These are phyloP conservation scores for Dendrobium officinale DNA, from an alignment of 106 monocot genomes.

Conservation along the genomic window DNA sequence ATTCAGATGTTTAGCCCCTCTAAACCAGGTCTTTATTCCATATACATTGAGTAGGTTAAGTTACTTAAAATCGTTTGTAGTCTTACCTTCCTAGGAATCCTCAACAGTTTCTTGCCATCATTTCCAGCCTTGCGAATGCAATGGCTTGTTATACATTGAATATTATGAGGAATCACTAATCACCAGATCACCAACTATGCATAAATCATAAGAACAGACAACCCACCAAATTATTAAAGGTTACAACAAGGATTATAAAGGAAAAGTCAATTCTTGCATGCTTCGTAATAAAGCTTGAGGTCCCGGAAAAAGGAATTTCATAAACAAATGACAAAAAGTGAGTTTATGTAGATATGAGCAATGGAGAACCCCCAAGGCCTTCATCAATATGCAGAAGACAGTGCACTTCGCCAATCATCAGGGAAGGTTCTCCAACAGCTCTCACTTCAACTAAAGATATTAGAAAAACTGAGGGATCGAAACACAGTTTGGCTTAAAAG, in stretches of 20 bases:
- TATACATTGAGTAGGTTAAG: not conserved
- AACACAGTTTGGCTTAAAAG: not conserved
- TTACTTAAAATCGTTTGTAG: not conserved
- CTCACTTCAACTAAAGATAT: not conserved
- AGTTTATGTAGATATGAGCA: not conserved
- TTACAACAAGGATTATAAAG: not conserved
- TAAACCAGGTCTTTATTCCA: too few relatives aligned
- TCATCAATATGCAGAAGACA: not conserved
- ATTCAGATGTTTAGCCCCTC: not conserved
- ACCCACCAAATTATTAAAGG: not conserved
- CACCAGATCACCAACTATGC: too few relatives aligned
- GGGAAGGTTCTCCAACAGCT: not conserved
- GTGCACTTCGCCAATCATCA: too few relatives aligned
- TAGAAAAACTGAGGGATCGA: not conserved
- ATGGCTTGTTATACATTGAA: not conserved
- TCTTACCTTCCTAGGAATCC: not conserved
- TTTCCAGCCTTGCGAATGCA: not conserved
- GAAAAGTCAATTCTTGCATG: not conserved
- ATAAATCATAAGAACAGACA: not conserved
- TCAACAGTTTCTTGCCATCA: not conserved
- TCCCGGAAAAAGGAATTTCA: too few relatives aligned
- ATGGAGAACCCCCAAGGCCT: not conserved
- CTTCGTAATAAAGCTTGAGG: not conserved
- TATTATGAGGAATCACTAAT: not conserved
- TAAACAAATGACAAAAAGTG: too few relatives aligned